phyloP scores from a whole-genome alignment of 768 basidiomycete genomes.

The Mycena indigotica region DNA sequence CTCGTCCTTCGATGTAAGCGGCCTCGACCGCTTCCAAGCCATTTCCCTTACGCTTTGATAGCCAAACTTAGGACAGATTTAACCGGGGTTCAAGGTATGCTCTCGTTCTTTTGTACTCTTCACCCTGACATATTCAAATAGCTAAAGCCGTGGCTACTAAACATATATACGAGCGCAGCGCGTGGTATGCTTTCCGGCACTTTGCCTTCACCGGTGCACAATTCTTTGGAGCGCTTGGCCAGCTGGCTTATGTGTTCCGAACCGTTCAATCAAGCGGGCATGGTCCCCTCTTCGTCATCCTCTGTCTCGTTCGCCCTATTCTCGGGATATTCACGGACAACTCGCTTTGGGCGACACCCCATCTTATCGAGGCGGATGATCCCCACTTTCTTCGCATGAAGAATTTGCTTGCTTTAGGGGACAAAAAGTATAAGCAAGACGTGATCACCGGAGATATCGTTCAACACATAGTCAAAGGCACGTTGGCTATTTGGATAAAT shows the following conservation, averaged over 20 bases:
- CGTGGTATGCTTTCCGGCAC: constrained; percentile 1
- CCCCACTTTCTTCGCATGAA: constrained; percentile 13
- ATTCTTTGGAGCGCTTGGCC: background rate
- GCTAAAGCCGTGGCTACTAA: background rate
- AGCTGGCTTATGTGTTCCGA: constrained; percentile 15
- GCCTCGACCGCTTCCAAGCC: background rate
- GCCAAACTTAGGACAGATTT: constrained; percentile 17
- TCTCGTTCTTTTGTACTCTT: background rate
- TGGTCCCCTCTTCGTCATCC: constrained; percentile 8
- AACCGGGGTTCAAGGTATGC: constrained; percentile 11
- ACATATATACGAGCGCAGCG: background rate
- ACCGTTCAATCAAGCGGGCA: constrained; percentile 7
- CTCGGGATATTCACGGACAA: background rate
- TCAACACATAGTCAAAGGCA: constrained; percentile 8
- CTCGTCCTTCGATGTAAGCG: constrained; percentile 8
- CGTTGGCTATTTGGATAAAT: background rate
- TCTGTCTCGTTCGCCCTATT: constrained; percentile 11
- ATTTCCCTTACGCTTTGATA: background rate
- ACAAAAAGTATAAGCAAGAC: constrained; percentile 18
- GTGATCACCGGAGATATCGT: constrained; percentile 20
- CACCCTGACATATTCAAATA: too few species aligned
- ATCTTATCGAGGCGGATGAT: constrained; percentile 11
- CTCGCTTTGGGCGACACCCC: constrained; percentile 4
- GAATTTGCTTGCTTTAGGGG: constrained; percentile 11
- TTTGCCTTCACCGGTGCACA: background rate